Base-by-base conservation (phyloP, 169 alveolate species). In the Amoebophrya sp. region DNA sequence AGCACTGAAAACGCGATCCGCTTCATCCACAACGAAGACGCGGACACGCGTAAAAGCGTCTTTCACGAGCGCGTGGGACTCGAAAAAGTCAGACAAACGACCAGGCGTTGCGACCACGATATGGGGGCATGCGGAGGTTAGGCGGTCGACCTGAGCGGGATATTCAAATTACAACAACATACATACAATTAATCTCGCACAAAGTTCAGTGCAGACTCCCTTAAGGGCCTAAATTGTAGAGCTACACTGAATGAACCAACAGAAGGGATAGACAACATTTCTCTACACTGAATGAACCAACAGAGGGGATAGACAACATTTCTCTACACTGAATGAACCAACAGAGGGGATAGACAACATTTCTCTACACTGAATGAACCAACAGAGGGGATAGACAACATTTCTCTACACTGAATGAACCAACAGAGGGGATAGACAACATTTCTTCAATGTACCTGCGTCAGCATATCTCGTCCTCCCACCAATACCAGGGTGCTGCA, bases 91-190 rank as follows among this genome's bases (percentile, higher is more conserved):
- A 0, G 98, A 95, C 53, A 98, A 92, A 93, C 99, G 96, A 23
- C 99, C 99, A 41, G 99, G 99, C n/a, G 99, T 98, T 2, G 98
- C 99, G 33, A 98, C 97, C 29, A 98, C 95, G 2, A 98, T 95
- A 95, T 98, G 99, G 26, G 99, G 99, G 38, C 98, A 95, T 55
- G 93, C 95, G n/a, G 96, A 95, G 89, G 95, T 93, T 47, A 95
- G 94, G 92, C 93, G 95, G 40, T 94, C 94, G 40, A 96, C 97
- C 41, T 94, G 92, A 26, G 40, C 14, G 65, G 78, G 33, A 18
- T 54, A 23, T 54, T 54, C 78, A 54, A 54, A 26, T 26, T 23
- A 54, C 18, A 18, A 23, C 26, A 26, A 23, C 78, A 54, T 23
- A 23, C 78, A 18, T 18, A 23, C 78, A 26, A 23, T 18, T 23